Percentiles rank a stretch among this genome's conserved stretches.
phyloP scores from a whole-genome alignment of 1,284 basidiomycete genomes.

The Limonomyces culmigenus region DNA sequence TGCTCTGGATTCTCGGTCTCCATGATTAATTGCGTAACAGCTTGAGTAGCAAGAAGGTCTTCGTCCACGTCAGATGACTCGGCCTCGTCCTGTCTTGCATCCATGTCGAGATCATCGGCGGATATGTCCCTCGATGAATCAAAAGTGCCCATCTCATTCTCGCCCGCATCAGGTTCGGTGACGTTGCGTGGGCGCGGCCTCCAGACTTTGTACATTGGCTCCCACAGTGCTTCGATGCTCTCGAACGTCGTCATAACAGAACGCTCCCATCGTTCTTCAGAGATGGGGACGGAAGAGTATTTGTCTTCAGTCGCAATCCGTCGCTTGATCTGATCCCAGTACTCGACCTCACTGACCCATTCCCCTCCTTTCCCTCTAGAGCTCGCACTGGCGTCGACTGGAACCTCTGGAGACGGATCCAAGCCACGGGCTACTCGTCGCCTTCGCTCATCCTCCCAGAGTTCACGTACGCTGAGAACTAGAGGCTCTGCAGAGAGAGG shows the following conservation, averaged over 20 bases:
- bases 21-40: too few species aligned
- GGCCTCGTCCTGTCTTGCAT: neutral
- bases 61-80: neutral
- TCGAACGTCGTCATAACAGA: slow-evolving; percentile 83
- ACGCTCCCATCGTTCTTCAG: slow-evolving; percentile 30
- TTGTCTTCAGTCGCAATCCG: slow-evolving; percentile 31
- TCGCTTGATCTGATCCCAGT: slow-evolving; percentile 45
- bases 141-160: neutral
- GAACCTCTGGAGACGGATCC: slow-evolving; percentile 47
- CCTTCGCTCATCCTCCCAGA: slow-evolving; percentile 88
- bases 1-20: too few species aligned
- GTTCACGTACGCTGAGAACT: slow-evolving; percentile 75
- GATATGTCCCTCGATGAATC: too few species aligned
- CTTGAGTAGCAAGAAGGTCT: slow-evolving; percentile 6
- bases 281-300: slow-evolving; percentile 10
- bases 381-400: slow-evolving; percentile 45
- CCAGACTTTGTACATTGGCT: slow-evolving; percentile 37
- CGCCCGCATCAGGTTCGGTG: neutral
- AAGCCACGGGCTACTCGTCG: slow-evolving; percentile 53
- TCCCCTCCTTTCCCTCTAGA: slow-evolving; percentile 35
- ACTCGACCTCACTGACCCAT: slow-evolving; percentile 56
- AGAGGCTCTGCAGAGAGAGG: slow-evolving; percentile 53
- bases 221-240: slow-evolving; percentile 68
- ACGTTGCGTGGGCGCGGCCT: slow-evolving; percentile 17
- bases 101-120: neutral